phyloP scores from a whole-genome alignment of 1,139 yeast species.

The Schwanniomyces etchellsii region DNA sequence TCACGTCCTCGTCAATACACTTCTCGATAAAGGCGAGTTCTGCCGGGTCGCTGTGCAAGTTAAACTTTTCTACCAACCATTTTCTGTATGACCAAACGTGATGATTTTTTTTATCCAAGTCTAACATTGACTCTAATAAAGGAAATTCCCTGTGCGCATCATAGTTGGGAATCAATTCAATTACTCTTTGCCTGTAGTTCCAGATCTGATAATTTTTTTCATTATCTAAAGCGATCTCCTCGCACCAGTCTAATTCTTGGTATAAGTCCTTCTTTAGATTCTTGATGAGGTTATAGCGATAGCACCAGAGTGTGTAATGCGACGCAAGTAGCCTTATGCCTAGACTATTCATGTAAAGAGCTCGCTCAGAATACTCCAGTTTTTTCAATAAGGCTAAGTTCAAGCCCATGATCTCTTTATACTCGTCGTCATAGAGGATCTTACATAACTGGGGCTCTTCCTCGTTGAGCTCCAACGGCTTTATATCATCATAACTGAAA shows the following conservation, averaged over 20 bases:
- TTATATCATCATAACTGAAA: conserved; percentile 34
- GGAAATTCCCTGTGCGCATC: conserved; percentile 55
- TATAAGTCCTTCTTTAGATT: conserved; percentile 30
- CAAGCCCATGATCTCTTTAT: conserved; percentile 53
- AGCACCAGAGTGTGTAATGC: conserved; percentile 89
- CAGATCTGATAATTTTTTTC: conserved; percentile 95
- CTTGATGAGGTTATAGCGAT: conserved; percentile 55
- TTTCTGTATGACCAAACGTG: conserved; percentile 94
- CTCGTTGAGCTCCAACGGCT: conserved; percentile 36
- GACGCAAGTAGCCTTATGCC: conserved; percentile 75
- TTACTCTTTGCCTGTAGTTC: conserved; percentile 75
- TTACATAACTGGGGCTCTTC: conserved; percentile 58
- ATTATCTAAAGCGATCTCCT: conserved; percentile 63
- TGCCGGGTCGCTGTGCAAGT: conserved; percentile 32
- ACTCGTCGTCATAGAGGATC: conserved; percentile 74
- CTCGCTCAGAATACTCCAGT: conserved; percentile 66
- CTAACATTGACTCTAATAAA: conserved; percentile 59
- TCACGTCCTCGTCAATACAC: conserved; percentile 55
- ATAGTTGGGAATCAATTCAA: conserved; percentile 33
- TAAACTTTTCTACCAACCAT: conserved; percentile 64
- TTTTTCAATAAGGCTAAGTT: conserved; percentile 55
- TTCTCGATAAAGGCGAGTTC: conserved; percentile 53
- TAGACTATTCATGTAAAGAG: conserved; percentile 56
- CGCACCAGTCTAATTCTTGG: conserved; percentile 72
- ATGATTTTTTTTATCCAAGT: conserved; percentile 81